Evolutionary conservation across 306 rosid genomes (phyloP).

Genomic region (Biancaea sappan): DNA sequence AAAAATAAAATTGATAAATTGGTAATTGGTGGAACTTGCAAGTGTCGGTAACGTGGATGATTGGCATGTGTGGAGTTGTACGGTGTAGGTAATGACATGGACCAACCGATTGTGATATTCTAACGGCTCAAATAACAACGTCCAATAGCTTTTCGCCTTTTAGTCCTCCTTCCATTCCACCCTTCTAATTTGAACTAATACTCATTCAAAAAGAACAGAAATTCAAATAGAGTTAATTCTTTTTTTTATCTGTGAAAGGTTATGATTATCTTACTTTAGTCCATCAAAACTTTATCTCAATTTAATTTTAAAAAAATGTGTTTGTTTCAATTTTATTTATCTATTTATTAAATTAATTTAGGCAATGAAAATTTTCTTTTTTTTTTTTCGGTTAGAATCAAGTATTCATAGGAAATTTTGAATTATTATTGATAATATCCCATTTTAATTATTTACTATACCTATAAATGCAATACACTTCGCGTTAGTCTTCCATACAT

Average conservation of each 20-base stretch:
- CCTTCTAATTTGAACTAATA: neutral
- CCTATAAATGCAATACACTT: constrained; percentile 26
- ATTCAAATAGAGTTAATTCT: no score
- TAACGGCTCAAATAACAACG: constrained; percentile 42
- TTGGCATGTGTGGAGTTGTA: constrained; percentile 41
- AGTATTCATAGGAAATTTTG: no score
- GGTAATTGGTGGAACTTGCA: neutral
- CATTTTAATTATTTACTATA: neutral
- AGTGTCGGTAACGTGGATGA: constrained; percentile 54
- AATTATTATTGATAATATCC: constrained; percentile 20
- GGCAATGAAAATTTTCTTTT: no score
- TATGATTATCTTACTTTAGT: no score
- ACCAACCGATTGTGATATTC: constrained; percentile 55
- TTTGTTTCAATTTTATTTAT: no score
- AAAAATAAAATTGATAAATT: neutral
- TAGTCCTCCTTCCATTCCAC: neutral
- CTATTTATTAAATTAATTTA: no score
- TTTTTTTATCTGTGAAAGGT: no score
- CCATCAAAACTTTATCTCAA: no score
- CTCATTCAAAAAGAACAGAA: no score
- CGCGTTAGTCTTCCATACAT: no score
- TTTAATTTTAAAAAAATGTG: neutral
- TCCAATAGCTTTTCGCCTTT: constrained; percentile 21
- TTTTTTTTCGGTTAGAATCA: no score
- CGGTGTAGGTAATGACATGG: constrained; percentile 37